Evolutionary conservation across 176 grass and related monocot species (phyloP), one percentile per base, ranked within the genome.

Genomic region (Hyparrhenia diplandra): DNA sequence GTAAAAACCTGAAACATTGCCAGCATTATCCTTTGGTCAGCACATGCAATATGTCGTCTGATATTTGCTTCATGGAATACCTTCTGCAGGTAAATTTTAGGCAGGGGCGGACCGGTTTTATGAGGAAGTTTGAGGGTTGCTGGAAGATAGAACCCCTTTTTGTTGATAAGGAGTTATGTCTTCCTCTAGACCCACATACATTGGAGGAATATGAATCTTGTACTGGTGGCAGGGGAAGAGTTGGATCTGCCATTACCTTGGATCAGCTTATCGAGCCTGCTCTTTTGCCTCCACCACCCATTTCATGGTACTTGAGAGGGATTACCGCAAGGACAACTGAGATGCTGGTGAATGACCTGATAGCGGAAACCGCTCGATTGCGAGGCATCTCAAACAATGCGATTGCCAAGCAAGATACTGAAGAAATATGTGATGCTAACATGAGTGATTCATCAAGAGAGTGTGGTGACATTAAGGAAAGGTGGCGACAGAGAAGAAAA

Each of bases 231-330:
- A 92, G 76, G 74, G 89, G 92, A 64, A 92, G 87, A 85, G 84
- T 98, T 30, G 90, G 92, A 80, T 94, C 92, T 60, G 29, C 85
- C 21, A 85, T 98, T 62, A 98, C 73, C 49, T 87, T 98, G 39
- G 37, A 90, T 77, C 95, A 98, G 60, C 86, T 98, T 79, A 88
- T 94, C 5, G 69, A 98, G 71, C 95, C 92, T 67, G 63, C 88
- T 28, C 25, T 98, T 67, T 81, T 92, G 37, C 95, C 92, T 4
- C 95, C 95, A 10, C 90, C 92, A 2, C 92, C 95, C 7, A 89
- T 98, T 64, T 94, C 92, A 54, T 98, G 90, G 95, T 91, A 98
- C 80, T 74, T 98, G 47, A 89, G 95, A 86, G 95, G 92, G 28
- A 98, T 98, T 62, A 94, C 92, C 6, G 36, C 92, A 35, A 89